Base-by-base conservation (phyloP, 805 yeast genomes). In the Cyberlindnera misumaiensis region DNA sequence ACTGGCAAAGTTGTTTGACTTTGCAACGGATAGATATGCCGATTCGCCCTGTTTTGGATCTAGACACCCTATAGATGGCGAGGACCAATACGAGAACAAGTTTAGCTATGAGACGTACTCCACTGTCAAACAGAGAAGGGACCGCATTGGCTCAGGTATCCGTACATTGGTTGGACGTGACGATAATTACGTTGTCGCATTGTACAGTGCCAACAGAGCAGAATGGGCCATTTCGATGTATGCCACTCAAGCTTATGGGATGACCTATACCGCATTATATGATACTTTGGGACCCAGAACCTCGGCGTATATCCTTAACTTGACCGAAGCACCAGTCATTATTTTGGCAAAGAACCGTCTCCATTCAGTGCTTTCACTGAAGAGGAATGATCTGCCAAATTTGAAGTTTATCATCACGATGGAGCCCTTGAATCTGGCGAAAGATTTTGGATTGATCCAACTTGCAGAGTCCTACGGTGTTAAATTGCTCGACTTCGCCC, bases 191-290 rank as follows among this genome's bases (percentile, higher is more conserved):
- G 53, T 71, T 25, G 66, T 74, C 27, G 59, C 75, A 5, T 41
- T 75, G 12, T 73, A 67, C 48, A 63, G 75, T 29, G 55, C 61
- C 17, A 75, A 75, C 51, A 58, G 78, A 37, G 53, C 65, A 5
- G 80, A 77, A 53, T 78, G 84, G 84, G 61, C 64, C n/a, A 51
- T 77, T 18, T 52, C 77, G 13, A 82, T 77, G 54, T 51, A 75
- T 48, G 81, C 83, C 0, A 68, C 77, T 45, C 56, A 59, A 22
- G 63, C 70, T n/a, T 74, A 68, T 60, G 65, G 62, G 61, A 69
- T 56, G 35, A 55, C 67, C 11, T 56, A 63, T 34, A 70, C 70
- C 2, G 62, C 70, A 4, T 43, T 68, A 27, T 69, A 69, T 47
- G 72, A 68, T 44, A 67, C 73, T 6, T 47, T 68, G 38, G 74